Percentiles rank a stretch among this genome's conserved stretches.
These are phyloP conservation scores for Filosporella fistucella DNA, from an alignment of 495 filamentous ascomycete species.

Conservation along the genomic window DNA sequence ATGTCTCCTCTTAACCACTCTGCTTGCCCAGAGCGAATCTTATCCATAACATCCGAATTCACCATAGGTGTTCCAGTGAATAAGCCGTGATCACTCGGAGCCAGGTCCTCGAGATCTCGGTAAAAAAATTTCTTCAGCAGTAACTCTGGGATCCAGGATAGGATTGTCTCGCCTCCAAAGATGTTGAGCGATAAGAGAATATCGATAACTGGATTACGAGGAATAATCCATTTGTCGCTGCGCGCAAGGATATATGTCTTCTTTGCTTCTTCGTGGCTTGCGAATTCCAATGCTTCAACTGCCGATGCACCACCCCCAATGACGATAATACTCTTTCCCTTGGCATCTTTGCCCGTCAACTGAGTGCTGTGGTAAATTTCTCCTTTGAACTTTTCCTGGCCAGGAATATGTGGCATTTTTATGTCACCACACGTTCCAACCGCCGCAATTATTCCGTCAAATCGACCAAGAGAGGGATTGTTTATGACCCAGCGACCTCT, in stretches of 20 bases:
- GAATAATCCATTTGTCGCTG: slow-evolving; percentile 87
- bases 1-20: slow-evolving; percentile 82
- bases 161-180: slow-evolving; percentile 67
- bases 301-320: slow-evolving; percentile 79
- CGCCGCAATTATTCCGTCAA: slow-evolving; percentile 73
- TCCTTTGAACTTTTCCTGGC: slow-evolving; percentile 63
- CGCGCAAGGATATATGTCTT: slow-evolving; percentile 71
- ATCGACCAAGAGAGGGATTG: slow-evolving; percentile 57
- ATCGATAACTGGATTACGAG: slow-evolving; percentile 70
- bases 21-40: slow-evolving; percentile 70
- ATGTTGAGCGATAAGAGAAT: slow-evolving; percentile 71
- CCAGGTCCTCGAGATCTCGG: slow-evolving; percentile 74
- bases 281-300: slow-evolving; percentile 81
- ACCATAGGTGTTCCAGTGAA: slow-evolving; percentile 87
- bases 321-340: slow-evolving; percentile 68
- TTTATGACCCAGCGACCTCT: slow-evolving; percentile 79
- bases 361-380: slow-evolving; percentile 69
- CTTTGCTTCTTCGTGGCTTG: slow-evolving; percentile 56
- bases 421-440: slow-evolving; percentile 77
- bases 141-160: slow-evolving; percentile 75
- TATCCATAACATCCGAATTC: slow-evolving; percentile 72
- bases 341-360: slow-evolving; percentile 64
- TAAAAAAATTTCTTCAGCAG: slow-evolving; percentile 79
- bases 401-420: slow-evolving; percentile 63
- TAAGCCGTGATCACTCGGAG: slow-evolving; percentile 62